Conservation (phyloP, 164 flowering plant species). For the Chimonanthus salicifolius region DNA sequence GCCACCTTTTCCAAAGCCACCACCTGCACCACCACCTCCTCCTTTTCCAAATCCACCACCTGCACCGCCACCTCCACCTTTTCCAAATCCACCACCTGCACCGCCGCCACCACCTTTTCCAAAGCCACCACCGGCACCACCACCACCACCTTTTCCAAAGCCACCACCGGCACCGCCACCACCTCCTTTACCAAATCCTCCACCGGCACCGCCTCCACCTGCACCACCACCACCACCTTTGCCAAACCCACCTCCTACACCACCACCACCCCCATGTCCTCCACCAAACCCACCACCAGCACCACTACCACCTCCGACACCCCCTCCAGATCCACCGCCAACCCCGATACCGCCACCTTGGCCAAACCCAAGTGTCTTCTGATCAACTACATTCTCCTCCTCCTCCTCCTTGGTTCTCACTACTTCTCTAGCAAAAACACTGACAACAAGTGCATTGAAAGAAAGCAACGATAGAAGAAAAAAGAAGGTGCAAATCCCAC, state of each 20-base stretch:
- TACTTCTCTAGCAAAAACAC: slow-evolving; percentile 24
- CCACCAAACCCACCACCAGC: slow-evolving; percentile 1
- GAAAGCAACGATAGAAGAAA: slow-evolving; percentile 28
- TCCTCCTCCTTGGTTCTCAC: slow-evolving; percentile 7
- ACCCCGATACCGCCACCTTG: slow-evolving; percentile 9
- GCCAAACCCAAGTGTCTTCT: slow-evolving; percentile 15
- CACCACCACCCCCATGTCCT: slow-evolving; percentile 1
- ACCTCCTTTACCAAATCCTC: slow-evolving; percentile 1
- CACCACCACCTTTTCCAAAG: slow-evolving; percentile 6
- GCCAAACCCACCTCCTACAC: slow-evolving; percentile 9
- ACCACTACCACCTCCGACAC: slow-evolving; percentile 4
- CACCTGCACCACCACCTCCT: neutral
- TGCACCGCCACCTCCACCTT: neutral
- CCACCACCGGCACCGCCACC: slow-evolving; percentile 5
- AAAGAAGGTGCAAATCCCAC: slow-evolving; percentile 6
- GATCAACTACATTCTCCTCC: slow-evolving; percentile 19
- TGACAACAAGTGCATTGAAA: slow-evolving; percentile 21
- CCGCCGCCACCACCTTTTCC: slow-evolving; percentile 4
- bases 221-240: slow-evolving; percentile 8
- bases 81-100: neutral
- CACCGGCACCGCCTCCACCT: slow-evolving; percentile 9
- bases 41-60: slow-evolving; percentile 9
- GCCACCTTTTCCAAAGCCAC: slow-evolving; percentile 6
- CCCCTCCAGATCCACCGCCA: slow-evolving; percentile 7
- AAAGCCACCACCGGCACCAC: slow-evolving; percentile 1